Base-by-base conservation (phyloP, 2,329 filamentous ascomycete genomes). In the Aschersonia sp. region DNA sequence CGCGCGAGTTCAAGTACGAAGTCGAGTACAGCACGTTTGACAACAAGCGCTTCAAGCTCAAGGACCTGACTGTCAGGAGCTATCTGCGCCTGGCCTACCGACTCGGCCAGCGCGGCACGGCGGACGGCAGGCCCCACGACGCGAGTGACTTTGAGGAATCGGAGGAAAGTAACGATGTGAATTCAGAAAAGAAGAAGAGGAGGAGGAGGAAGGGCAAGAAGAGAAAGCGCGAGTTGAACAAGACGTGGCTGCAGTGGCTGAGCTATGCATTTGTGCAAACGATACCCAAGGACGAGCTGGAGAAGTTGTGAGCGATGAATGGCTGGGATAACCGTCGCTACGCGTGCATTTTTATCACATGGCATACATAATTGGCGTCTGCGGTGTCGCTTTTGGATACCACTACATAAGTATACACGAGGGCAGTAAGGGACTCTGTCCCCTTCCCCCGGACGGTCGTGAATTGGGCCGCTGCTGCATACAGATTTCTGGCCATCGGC, bases 11-110 rank as follows among this genome's bases (percentile, higher is more conserved):
- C 62, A 60, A 71, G 12, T 97, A 79, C 58, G 75, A 94, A 59
- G 70, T 94, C 45, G 87, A 95, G 62, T 98, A 98, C 62, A 81
- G 81, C 61, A 97, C 89, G 0, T 82, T 78, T 48, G 75, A 81
- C 29, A 88, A 97, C 60, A 67, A 78, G 49, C 63, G 83, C 1
- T 96, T 89, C 61, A 75, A 78, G 51, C 65, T 96, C 56, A 71
- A 77, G 42, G 90, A 97, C 63, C 67, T 98, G 62, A 97, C 90
- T 0, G 85, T 96, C 46, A 74, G 78, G 52, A 94, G 80, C 60
- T 85, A 85, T 60, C 68, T 97, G 43, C 75, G 85, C 51, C 72
- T 97, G 44, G 92, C 92, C 9, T 78, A 82, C 52, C 74, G 82
- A 47, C 94, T 97, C 58, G 85, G 84, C 4, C 54, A 59, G 49